Conservation (phyloP, 352 stramenopile genomes). For the Phytophthora nicotianae region DNA sequence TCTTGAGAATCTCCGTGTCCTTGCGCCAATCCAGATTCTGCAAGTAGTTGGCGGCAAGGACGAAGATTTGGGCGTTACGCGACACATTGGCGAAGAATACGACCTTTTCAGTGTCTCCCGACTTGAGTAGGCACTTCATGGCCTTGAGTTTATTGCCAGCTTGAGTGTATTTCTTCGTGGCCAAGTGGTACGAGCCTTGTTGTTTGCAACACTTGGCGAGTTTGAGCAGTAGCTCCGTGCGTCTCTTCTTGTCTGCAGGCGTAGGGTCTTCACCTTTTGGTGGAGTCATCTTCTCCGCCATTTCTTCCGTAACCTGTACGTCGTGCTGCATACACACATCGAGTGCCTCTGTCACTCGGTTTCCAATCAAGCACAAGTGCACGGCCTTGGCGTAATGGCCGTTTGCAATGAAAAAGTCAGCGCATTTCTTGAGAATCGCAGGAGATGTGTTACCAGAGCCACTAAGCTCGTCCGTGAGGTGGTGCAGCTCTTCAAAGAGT, state of each 20-base stretch:
- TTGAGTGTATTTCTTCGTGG: conserved; percentile 96
- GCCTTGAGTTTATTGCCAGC: conserved; percentile 91
- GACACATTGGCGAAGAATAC: conserved; percentile 95
- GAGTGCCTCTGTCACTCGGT: conserved; percentile 78
- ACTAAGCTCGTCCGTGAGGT: conserved; percentile 86
- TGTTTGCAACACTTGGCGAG: conserved; percentile 93
- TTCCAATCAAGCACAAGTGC: conserved; percentile 83
- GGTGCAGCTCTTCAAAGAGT: conserved; percentile 87
- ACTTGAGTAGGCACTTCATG: conserved; percentile 96
- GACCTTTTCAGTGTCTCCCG: conserved; percentile 94
- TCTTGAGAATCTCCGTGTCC: conserved; percentile 91
- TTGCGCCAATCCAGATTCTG: conserved; percentile 95
- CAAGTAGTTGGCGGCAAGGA: conserved; percentile 95
- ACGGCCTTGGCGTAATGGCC: conserved; percentile 93
- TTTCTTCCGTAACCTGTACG: conserved; percentile 91
- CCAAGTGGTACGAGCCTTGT: conserved; percentile 92
- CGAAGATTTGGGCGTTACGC: conserved; percentile 94
- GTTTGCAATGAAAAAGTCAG: conserved; percentile 94
- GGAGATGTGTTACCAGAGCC: conserved; percentile 62
- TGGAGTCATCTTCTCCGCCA: conserved; percentile 93
- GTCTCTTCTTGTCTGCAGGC: conserved; percentile 56
- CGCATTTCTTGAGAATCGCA: conserved; percentile 89
- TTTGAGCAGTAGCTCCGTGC: conserved; percentile 88
- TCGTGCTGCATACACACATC: conserved; percentile 91
- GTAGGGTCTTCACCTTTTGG: conserved; percentile 71